phyloP scores from a whole-genome alignment of 345 rosid genomes.

The Erucastrum elatum region DNA sequence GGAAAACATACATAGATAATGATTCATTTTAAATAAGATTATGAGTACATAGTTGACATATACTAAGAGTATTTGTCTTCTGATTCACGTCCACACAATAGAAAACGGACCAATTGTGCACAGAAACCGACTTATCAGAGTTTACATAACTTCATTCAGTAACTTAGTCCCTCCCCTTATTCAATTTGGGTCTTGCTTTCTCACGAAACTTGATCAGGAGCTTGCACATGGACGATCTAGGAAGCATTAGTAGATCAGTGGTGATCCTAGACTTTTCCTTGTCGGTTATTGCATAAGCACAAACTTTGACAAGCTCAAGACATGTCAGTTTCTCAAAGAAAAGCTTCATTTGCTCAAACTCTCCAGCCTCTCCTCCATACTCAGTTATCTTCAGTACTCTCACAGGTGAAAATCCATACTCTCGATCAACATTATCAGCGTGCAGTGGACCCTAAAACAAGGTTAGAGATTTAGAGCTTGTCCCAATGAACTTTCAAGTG shows the following conservation, averaged over 20 bases:
- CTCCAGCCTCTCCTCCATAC: neutral
- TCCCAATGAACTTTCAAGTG: neutral
- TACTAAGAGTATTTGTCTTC: too few species aligned
- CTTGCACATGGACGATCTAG: neutral
- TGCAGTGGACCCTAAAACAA: conserved; percentile 4
- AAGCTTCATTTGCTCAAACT: neutral
- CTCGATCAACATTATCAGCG: neutral
- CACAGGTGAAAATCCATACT: neutral
- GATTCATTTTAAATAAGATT: too few species aligned
- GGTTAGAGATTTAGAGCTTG: neutral
- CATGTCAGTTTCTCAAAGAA: neutral
- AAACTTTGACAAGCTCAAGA: conserved; percentile 8
- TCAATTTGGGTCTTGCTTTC: neutral
- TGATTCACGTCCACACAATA: neutral
- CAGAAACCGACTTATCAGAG: neutral
- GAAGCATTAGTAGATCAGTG: neutral
- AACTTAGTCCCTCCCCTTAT: neutral
- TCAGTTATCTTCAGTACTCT: conserved; percentile 5
- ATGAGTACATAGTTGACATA: too few species aligned
- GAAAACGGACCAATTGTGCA: neutral
- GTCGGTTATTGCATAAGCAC: neutral
- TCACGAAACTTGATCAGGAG: neutral
- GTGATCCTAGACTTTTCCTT: conserved; percentile 3
- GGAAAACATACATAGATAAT: too few species aligned
- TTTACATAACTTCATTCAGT: neutral